phyloP scores from a whole-genome alignment of 2,329 filamentous ascomycete species.

The Verticillium nonalfalfae region DNA sequence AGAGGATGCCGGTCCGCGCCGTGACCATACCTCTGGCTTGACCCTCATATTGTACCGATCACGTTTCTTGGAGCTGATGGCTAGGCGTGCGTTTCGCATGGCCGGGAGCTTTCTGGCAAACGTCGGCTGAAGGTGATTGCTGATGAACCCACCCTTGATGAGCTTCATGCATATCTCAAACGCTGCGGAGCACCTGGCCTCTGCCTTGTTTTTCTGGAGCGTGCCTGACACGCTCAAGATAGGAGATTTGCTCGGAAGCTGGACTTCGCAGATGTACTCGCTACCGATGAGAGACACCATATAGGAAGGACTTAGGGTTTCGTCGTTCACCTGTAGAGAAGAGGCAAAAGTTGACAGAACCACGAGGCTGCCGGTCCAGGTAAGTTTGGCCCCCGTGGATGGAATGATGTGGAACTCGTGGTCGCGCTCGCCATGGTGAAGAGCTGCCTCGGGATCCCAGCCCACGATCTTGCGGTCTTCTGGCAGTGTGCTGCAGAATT shows the following conservation, averaged over 20 bases:
- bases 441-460: slow-evolving; percentile 47
- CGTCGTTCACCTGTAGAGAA: slow-evolving; percentile 45
- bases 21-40: slow-evolving; percentile 71
- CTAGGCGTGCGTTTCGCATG: slow-evolving; percentile 83
- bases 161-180: slow-evolving; percentile 75
- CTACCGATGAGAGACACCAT: slow-evolving; percentile 48
- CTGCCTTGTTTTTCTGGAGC: slow-evolving; percentile 60
- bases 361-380: slow-evolving; percentile 65
- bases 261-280: slow-evolving; percentile 69
- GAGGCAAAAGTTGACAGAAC: slow-evolving; percentile 69
- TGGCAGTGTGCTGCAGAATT: slow-evolving; percentile 70
- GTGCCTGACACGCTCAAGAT: slow-evolving; percentile 60
- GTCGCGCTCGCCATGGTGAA: slow-evolving; percentile 42
- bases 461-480: slow-evolving; percentile 64
- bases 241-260: slow-evolving; percentile 70
- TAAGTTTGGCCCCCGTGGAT: slow-evolving; percentile 69
- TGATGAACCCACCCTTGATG: slow-evolving; percentile 58
- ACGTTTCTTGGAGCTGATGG: slow-evolving; percentile 72
- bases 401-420: slow-evolving; percentile 54
- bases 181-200: slow-evolving; percentile 83
- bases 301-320: slow-evolving; percentile 45
- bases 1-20: slow-evolving; percentile 31
- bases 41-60: slow-evolving; percentile 69
- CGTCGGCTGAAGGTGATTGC: slow-evolving; percentile 67
- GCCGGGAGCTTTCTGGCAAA: slow-evolving; percentile 65